Conservation (phyloP, 108 stramenopile genomes). For the Heterococcus sp. region DNA sequence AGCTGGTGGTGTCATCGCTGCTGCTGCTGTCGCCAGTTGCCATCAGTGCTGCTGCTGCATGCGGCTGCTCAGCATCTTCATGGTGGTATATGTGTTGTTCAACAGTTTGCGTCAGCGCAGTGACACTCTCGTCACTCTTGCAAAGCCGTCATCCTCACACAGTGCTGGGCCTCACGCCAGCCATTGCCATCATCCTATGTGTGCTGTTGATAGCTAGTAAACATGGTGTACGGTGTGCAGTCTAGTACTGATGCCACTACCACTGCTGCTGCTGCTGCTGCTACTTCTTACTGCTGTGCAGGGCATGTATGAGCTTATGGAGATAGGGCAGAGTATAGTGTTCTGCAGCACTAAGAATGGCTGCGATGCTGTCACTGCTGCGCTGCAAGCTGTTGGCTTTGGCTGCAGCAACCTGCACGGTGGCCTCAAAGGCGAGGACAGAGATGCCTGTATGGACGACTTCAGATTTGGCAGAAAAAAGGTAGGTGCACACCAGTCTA, state of each 20-base stretch:
- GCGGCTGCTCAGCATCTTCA: no score
- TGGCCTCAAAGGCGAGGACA: conserved; percentile 66
- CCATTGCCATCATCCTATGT: no score
- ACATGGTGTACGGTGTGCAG: no score
- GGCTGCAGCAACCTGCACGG: conserved; percentile 71
- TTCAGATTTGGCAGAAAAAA: conserved; percentile 83
- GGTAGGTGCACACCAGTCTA: no score
- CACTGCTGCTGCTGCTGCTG: background rate
- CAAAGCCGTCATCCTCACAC: no score
- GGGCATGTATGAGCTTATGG: conserved; percentile 75
- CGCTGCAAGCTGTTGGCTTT: conserved; percentile 73
- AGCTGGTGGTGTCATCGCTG: background rate
- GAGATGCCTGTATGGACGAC: conserved; percentile 83
- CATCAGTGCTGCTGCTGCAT: background rate
- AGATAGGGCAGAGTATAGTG: conserved; percentile 90
- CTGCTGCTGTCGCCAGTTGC: background rate
- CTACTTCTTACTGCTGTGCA: background rate
- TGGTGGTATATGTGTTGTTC: no score
- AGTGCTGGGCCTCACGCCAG: no score
- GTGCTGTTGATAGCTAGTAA: no score
- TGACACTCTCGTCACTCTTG: background rate
- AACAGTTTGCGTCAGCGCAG: background rate
- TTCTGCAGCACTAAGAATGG: conserved; percentile 82
- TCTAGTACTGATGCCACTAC: background rate
- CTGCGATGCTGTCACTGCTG: conserved; percentile 74